A percentile compares a stretch with the other conserved stretches of the same genome.
phyloP scores from a whole-genome alignment of 805 yeast genomes.

The Sugiyamaella lignohabitans region DNA sequence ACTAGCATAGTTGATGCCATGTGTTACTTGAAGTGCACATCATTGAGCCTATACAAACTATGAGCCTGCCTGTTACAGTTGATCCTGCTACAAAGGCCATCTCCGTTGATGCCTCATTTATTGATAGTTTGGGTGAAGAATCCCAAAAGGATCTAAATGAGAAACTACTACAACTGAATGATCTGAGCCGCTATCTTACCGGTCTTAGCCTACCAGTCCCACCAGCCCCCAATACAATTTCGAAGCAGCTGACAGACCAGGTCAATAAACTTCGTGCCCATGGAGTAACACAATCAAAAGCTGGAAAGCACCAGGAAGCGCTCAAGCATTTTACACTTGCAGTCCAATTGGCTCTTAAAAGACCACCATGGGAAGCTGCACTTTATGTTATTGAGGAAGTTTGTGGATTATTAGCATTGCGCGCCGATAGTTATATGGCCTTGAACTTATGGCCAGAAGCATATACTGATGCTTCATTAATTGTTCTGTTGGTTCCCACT shows the following conservation, averaged over 20 bases:
- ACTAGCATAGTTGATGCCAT: too few species aligned
- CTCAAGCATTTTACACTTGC: constrained; percentile 33
- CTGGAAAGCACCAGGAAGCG: constrained; percentile 31
- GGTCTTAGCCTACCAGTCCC: constrained; percentile 32
- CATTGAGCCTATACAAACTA: too few species aligned
- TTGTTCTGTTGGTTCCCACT: constrained; percentile 28
- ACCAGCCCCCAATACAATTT: constrained; percentile 29
- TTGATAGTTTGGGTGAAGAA: constrained; percentile 9
- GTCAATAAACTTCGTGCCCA: constrained; percentile 32
- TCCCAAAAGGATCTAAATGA: constrained; percentile 20
- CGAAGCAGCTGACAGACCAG: constrained; percentile 24
- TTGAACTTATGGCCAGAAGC: constrained; percentile 34
- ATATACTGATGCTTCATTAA: constrained; percentile 32
- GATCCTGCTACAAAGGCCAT: constrained; percentile 21
- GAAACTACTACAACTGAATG: constrained; percentile 28
- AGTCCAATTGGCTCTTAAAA: constrained; percentile 34
- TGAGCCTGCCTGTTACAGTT: constrained; percentile 18
- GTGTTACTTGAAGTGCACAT: too few species aligned
- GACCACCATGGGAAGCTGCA: constrained; percentile 37
- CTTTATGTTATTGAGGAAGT: constrained; percentile 32
- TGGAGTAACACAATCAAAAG: constrained; percentile 28
- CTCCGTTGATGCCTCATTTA: constrained; percentile 12
- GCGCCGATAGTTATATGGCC: constrained; percentile 36
- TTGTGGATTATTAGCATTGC: constrained; percentile 27
- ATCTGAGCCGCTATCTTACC: constrained; percentile 27